A percentile compares a stretch with the other conserved stretches of the same genome.
phyloP scores from a whole-genome alignment of 2,329 filamentous ascomycete species.

The Colletotrichum sp. region DNA sequence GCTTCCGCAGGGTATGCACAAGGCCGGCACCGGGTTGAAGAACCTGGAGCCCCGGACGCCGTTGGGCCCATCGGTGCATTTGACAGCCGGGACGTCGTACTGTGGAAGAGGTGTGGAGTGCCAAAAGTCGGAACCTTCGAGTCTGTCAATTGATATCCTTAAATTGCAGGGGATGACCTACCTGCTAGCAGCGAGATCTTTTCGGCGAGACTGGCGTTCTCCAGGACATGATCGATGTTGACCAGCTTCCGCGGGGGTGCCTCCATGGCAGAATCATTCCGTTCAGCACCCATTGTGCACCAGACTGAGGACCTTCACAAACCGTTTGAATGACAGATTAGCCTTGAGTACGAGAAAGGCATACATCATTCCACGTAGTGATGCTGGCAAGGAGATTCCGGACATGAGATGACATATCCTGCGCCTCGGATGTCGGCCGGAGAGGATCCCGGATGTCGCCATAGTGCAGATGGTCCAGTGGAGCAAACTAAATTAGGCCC shows the following conservation, averaged over 20 bases:
- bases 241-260: slow-evolving; percentile 27
- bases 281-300: neutral
- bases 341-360: neutral
- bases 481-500: neutral
- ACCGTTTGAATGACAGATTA: neutral
- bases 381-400: neutral
- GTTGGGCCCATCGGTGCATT: slow-evolving; percentile 73
- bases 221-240: slow-evolving; percentile 57
- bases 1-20: slow-evolving; percentile 65
- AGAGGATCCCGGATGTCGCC: slow-evolving; percentile 1
- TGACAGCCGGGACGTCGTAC: slow-evolving; percentile 67
- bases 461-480: neutral
- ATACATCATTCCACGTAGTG: neutral
- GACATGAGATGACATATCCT: neutral
- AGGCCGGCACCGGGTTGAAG: slow-evolving; percentile 66
- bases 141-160: no score
- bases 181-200: slow-evolving; percentile 60
- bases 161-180: slow-evolving; percentile 23
- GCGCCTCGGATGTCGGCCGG: slow-evolving; percentile 3
- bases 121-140: slow-evolving; percentile 69
- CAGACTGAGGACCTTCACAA: neutral
- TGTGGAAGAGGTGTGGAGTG: slow-evolving; percentile 66
- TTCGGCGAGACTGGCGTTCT: slow-evolving; percentile 56
- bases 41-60: slow-evolving; percentile 72
- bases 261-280: neutral